A percentile compares a stretch with the other conserved stretches of the same genome.
Conservation (phyloP, 306 rosid genomes). For the Prinsepia uniflora region DNA sequence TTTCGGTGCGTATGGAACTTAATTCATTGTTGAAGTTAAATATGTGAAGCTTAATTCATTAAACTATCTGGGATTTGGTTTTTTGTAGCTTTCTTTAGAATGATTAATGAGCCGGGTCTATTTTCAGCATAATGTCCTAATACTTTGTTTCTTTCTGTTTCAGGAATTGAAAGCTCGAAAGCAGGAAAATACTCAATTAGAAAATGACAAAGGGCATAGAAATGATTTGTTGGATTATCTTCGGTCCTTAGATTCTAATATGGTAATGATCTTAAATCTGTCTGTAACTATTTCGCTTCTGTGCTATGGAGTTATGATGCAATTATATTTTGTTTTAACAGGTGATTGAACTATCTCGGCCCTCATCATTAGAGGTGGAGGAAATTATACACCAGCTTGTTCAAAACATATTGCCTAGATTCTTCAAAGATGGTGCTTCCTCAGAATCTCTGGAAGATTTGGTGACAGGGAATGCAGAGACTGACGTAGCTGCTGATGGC, state of each 20-base stretch:
- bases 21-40: neutral
- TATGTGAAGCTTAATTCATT: neutral
- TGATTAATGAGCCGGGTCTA: neutral
- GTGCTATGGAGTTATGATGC: neutral
- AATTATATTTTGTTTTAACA: slow-evolving; percentile 30
- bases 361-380: slow-evolving; percentile 79
- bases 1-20: neutral
- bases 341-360: slow-evolving; percentile 82
- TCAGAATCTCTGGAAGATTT: slow-evolving; percentile 42
- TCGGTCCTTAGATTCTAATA: slow-evolving; percentile 78
- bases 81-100: neutral
- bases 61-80: neutral
- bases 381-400: slow-evolving; percentile 86
- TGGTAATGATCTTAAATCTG: slow-evolving; percentile 46
- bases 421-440: slow-evolving; percentile 48
- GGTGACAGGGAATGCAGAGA: slow-evolving; percentile 34
- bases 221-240: slow-evolving; percentile 81
- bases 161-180: slow-evolving; percentile 77
- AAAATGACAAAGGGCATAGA: slow-evolving; percentile 53
- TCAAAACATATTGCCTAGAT: slow-evolving; percentile 55
- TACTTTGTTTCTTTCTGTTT: slow-evolving; percentile 10
- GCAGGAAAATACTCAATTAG: slow-evolving; percentile 59
- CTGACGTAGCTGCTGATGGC: slow-evolving; percentile 31
- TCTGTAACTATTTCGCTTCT: neutral
- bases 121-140: neutral